These are phyloP conservation scores for Oxalis stricta DNA, from an alignment of 441 rosid species.

Conservation along the genomic window DNA sequence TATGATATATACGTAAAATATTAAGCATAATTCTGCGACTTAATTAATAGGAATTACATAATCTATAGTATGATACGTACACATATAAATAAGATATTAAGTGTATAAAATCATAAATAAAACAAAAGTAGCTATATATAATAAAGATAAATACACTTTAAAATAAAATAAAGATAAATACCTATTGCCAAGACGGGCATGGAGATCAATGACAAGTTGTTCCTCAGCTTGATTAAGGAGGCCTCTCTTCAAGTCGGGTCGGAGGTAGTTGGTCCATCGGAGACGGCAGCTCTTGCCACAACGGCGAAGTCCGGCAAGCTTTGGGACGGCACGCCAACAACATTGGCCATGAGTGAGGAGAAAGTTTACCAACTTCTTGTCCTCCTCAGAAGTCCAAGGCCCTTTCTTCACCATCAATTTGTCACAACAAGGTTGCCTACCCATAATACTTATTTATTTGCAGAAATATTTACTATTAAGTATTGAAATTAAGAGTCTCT, in stretches of 20 bases:
- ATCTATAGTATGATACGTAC: too few relatives aligned
- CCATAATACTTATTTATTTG: conserved; percentile 9
- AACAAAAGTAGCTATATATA: neutral
- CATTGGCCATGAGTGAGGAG: conserved; percentile 47
- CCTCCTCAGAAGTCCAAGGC: conserved; percentile 63
- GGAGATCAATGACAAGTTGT: conserved; percentile 58
- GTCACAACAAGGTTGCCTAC: conserved; percentile 64
- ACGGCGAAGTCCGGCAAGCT: conserved; percentile 51
- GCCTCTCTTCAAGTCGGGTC: conserved; percentile 62
- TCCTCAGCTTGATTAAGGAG: conserved; percentile 46
- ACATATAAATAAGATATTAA: too few relatives aligned
- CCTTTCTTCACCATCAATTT: conserved; percentile 54
- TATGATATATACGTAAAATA: too few relatives aligned
- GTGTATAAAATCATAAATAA: too few relatives aligned
- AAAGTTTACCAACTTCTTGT: conserved; percentile 47
- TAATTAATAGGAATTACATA: too few relatives aligned
- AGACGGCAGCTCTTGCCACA: conserved; percentile 71
- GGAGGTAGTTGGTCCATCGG: conserved; percentile 68
- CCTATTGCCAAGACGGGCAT: conserved; percentile 62
- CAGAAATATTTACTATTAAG: neutral
- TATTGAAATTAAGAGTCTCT: too few relatives aligned
- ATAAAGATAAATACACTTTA: too few relatives aligned
- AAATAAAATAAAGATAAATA: conserved; percentile 6
- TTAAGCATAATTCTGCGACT: too few relatives aligned
- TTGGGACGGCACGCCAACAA: conserved; percentile 63